phyloP scores from a whole-genome alignment of 2,329 filamentous ascomycete species.

The Gnomoniopsis sp. region DNA sequence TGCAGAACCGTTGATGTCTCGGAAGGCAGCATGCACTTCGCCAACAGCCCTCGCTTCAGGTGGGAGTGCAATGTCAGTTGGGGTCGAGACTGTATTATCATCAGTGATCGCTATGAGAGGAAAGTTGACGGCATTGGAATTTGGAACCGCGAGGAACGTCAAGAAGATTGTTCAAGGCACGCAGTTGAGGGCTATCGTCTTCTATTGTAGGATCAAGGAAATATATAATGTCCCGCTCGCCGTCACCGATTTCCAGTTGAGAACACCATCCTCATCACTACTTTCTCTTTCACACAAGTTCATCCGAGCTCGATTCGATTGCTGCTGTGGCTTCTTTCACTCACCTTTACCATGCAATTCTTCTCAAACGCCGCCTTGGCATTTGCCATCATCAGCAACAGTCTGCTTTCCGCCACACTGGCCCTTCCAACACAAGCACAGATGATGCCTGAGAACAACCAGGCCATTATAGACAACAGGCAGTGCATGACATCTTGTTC shows the following conservation, averaged over 20 bases:
- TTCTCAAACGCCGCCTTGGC: not conserved
- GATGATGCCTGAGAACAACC: not conserved
- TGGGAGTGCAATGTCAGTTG: not conserved
- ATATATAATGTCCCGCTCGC: not conserved
- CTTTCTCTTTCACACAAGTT: not conserved
- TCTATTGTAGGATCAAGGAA: too few species aligned
- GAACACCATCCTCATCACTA: not conserved
- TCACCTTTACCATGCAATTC: not conserved
- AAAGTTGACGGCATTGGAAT: not conserved
- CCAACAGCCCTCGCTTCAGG: constrained; percentile 16
- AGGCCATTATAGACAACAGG: not conserved
- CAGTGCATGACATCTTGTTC: not conserved
- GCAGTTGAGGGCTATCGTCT: too few species aligned
- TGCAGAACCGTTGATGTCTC: constrained; percentile 14
- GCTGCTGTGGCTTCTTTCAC: not conserved
- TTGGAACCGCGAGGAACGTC: too few species aligned
- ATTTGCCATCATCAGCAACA: not conserved
- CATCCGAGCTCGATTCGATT: not conserved
- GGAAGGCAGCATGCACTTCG: constrained; percentile 5
- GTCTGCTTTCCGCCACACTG: not conserved
- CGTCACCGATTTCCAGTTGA: not conserved
- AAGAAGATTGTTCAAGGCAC: too few species aligned
- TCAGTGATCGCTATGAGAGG: too few species aligned
- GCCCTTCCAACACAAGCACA: not conserved
- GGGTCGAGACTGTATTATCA: not conserved